phyloP scores from a whole-genome alignment of 306 rosid genomes.

The Myrica gale region DNA sequence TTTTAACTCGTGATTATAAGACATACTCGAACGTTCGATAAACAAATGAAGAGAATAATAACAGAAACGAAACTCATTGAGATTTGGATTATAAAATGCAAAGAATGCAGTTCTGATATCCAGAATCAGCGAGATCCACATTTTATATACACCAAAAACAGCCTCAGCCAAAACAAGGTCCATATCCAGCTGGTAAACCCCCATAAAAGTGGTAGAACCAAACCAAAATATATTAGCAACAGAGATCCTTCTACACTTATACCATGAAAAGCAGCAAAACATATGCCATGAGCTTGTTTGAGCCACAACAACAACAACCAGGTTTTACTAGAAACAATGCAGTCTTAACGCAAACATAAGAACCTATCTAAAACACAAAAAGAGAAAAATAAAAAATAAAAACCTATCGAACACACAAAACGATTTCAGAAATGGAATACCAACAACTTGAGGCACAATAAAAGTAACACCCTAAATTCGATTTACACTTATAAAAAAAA shows the following conservation, averaged over 20 bases:
- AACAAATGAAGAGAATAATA: not conserved
- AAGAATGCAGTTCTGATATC: not conserved
- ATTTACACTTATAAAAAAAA: not conserved
- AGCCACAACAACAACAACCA: not conserved
- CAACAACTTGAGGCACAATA: not conserved
- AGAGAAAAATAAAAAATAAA: no score
- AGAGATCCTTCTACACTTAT: not conserved
- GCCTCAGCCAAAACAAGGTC: not conserved
- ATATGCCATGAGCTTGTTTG: not conserved
- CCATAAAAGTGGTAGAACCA: not conserved
- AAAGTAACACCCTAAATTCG: not conserved
- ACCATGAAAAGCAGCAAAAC: not conserved
- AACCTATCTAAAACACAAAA: slow-evolving; percentile 1
- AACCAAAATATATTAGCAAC: not conserved
- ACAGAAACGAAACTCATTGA: not conserved
- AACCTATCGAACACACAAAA: not conserved
- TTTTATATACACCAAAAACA: not conserved
- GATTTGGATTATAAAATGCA: not conserved
- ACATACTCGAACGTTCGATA: not conserved
- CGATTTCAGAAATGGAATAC: not conserved
- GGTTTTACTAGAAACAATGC: no score
- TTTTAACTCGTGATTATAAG: not conserved
- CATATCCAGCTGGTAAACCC: not conserved
- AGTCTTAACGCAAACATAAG: not conserved
- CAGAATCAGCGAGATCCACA: not conserved